Percentiles rank a stretch among this genome's conserved stretches.
Evolutionary conservation across 2,329 filamentous ascomycete species (phyloP).

Genomic region (Davidsoniella virescens): DNA sequence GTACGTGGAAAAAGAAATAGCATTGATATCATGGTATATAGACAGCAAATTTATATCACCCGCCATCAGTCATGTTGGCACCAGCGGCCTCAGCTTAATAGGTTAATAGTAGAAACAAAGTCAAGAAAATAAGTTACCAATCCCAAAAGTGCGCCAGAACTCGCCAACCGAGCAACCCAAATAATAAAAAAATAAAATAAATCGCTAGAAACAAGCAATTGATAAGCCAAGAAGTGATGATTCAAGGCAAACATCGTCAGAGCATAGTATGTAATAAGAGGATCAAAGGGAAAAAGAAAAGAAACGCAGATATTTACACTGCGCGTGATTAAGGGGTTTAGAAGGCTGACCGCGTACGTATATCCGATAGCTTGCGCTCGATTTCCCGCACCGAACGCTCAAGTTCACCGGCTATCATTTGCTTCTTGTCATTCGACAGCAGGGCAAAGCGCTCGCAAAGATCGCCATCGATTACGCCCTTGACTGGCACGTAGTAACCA

Average conservation of each 20-base stretch:
- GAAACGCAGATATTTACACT: not conserved
- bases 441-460: conserved; percentile 82
- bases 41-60: conserved; percentile 4
- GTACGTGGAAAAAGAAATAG: not conserved
- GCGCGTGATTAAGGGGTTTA: conserved; percentile 19
- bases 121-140: conserved; percentile 2
- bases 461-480: conserved; percentile 93
- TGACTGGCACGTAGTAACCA: conserved; percentile 89
- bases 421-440: conserved; percentile 74
- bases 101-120: conserved; percentile 4
- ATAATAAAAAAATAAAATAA: conserved; percentile 1
- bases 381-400: conserved; percentile 85
- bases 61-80: no score
- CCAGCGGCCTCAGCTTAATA: not conserved
- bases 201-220: conserved; percentile 1
- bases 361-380: conserved; percentile 78
- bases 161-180: conserved; percentile 9
- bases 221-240: not conserved
- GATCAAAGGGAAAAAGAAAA: conserved; percentile 23
- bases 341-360: conserved; percentile 43
- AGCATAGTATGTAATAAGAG: not conserved
- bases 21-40: conserved; percentile 10
- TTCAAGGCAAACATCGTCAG: not conserved
- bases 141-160: conserved; percentile 7
- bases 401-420: conserved; percentile 84